A percentile compares a stretch with the other conserved stretches of the same genome.
Evolutionary conservation across 352 stramenopile species (phyloP).

Genomic region (Pythium aphanidermatum): DNA sequence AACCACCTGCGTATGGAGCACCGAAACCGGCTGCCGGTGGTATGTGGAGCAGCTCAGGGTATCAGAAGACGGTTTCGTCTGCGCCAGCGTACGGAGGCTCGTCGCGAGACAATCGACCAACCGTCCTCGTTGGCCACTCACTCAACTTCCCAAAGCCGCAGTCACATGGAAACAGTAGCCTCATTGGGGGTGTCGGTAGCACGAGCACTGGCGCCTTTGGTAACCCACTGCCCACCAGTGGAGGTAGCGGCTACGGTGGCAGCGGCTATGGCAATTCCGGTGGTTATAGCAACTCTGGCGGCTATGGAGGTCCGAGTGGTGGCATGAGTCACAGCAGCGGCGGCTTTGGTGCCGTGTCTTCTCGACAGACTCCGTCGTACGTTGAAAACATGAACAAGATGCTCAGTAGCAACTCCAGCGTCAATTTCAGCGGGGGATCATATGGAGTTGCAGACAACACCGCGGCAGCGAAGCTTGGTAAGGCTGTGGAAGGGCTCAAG

Average conservation of each 20-base stretch:
- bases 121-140: slow-evolving; percentile 72
- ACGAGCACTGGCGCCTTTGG: slow-evolving; percentile 36
- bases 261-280: slow-evolving; percentile 1
- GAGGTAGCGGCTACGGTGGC: slow-evolving; percentile 13
- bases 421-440: slow-evolving; percentile 8
- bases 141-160: slow-evolving; percentile 67
- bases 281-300: slow-evolving; percentile 6
- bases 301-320: slow-evolving; percentile 14
- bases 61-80: slow-evolving; percentile 56
- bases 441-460: slow-evolving; percentile 17
- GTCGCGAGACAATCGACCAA: slow-evolving; percentile 76
- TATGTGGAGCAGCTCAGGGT: slow-evolving; percentile 77
- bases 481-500: slow-evolving; percentile 75
- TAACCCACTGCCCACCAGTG: slow-evolving; percentile 18
- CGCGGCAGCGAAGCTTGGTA: slow-evolving; percentile 53
- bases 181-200: slow-evolving; percentile 29
- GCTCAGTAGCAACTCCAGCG: slow-evolving; percentile 19
- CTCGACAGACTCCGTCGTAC: slow-evolving; percentile 30
- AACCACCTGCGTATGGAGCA: slow-evolving; percentile 20
- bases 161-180: slow-evolving; percentile 35
- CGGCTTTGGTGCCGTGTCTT: slow-evolving; percentile 4
- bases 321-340: slow-evolving; percentile 11
- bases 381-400: slow-evolving; percentile 60
- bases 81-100: slow-evolving; percentile 38
- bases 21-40: slow-evolving; percentile 38